Evolutionary conservation across 345 rosid species (phyloP), one percentile per base, ranked within the genome.

Genomic region (Salix brachista): DNA sequence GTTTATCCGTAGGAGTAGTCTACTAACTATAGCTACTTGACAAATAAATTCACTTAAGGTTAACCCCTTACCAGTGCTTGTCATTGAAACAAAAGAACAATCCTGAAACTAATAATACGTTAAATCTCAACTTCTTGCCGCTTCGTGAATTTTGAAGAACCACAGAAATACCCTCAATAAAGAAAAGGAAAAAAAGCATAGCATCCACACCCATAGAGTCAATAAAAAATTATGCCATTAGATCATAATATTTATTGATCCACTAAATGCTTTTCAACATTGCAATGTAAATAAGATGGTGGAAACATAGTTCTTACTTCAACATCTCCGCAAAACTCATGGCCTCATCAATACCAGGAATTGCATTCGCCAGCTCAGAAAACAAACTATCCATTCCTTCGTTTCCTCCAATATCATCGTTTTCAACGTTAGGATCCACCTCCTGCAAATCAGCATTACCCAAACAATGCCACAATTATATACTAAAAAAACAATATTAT

Each of bases 281-380:
- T 70, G 25, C 19, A 50, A 39, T 13, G 32, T 4, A 54, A 81
- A 70, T 37, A 58, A 69, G 34, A 41, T 13, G n/a, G 65, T 36
- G 4, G 73, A 70, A 66, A 2, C 66, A 66, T 2, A 17, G 34
- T 19, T 81, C 80, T 86, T 85, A 94, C 99, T 96, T 96, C 68
- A 94, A 88, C 98, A 93, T 96, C 87, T 96, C 98, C 0, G 98
- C 97, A 79, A 96, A 96, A 83, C 98, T 96, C 99, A 96, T 94
- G 2, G 99, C 99, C 84, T 94, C 98, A 30, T 96, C 99, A 61
- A 96, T 96, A 48, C 99, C 99, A 54, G 99, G 99, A 80, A 96
- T 96, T 0, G 99, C 93, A 90, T 90, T 96, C 0, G 99, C 94
- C 56, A 96, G 83, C 81, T 96, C 99, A 26, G 98, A 89, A 80